These are phyloP conservation scores for Botrytis hyacinthi DNA, from an alignment of 2,329 filamentous ascomycete genomes.

Conservation along the genomic window DNA sequence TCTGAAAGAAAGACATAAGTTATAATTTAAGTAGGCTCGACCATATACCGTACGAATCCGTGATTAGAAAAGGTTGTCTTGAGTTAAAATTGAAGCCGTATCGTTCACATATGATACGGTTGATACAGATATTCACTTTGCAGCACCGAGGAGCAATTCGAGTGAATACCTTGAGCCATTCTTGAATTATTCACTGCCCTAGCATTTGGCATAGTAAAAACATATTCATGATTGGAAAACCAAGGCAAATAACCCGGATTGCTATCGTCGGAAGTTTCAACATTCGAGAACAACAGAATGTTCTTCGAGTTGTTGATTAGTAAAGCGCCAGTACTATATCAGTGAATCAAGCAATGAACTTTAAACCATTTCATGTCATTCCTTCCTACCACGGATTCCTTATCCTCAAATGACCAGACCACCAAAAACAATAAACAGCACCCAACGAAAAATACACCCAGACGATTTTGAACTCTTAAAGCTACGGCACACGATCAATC, in stretches of 20 bases:
- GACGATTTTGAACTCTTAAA: neutral
- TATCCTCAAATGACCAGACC: neutral
- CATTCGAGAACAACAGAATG: neutral
- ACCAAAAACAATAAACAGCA: neutral
- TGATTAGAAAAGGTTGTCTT: no score
- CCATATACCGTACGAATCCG: neutral
- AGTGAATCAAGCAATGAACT: neutral
- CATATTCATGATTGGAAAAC: neutral
- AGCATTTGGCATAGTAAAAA: neutral
- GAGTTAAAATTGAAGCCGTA: neutral
- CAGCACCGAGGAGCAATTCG: neutral
- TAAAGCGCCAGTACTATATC: neutral
- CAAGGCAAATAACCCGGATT: neutral
- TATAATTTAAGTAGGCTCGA: neutral
- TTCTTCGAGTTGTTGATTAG: neutral
- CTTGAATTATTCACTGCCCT: neutral
- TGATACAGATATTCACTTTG: neutral
- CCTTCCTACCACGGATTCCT: neutral
- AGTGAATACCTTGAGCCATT: fast-evolving
- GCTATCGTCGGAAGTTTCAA: neutral
- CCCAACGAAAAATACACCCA: no score
- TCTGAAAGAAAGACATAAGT: neutral
- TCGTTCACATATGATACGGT: neutral
- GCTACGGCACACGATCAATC: neutral
- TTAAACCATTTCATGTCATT: no score